phyloP scores from a whole-genome alignment of 1,284 basidiomycete species.

The Cryptococcus deneoformans region DNA sequence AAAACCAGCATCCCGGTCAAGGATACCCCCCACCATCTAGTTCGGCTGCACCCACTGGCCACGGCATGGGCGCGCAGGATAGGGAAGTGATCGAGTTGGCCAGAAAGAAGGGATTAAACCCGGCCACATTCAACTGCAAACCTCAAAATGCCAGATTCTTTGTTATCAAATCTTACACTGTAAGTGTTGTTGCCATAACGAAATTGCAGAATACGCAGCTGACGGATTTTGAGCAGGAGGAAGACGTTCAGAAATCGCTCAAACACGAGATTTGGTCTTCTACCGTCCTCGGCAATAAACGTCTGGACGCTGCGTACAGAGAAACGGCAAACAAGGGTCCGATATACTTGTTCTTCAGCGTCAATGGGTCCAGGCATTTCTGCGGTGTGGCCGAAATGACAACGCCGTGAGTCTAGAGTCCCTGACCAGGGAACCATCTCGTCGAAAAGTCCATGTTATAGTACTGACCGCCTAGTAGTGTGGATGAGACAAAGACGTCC shows the following conservation, averaged over 20 bases:
- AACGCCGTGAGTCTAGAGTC: slow-evolving; percentile 58
- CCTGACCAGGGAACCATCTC: neutral
- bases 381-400: slow-evolving; percentile 97
- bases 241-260: slow-evolving; percentile 93
- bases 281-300: slow-evolving; percentile 91
- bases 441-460: neutral
- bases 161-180: slow-evolving; percentile 94
- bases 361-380: slow-evolving; percentile 94
- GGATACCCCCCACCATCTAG: slow-evolving; percentile 27
- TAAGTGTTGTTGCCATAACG: slow-evolving; percentile 4
- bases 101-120: slow-evolving; percentile 86
- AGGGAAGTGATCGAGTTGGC: slow-evolving; percentile 86
- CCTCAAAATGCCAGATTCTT: slow-evolving; percentile 81
- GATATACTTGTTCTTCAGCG: slow-evolving; percentile 94
- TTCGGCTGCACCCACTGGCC: slow-evolving; percentile 11
- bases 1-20: slow-evolving; percentile 14
- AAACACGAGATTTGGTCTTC: slow-evolving; percentile 98
- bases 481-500: slow-evolving; percentile 52
- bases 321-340: slow-evolving; percentile 80
- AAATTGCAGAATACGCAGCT: neutral
- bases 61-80: slow-evolving; percentile 21
- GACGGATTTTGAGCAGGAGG: slow-evolving; percentile 55
- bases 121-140: slow-evolving; percentile 74
- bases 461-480: slow-evolving; percentile 25
- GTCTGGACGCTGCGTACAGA: slow-evolving; percentile 91